phyloP scores from a whole-genome alignment of 1,284 basidiomycete genomes.

The Trichosporon ovoides region DNA sequence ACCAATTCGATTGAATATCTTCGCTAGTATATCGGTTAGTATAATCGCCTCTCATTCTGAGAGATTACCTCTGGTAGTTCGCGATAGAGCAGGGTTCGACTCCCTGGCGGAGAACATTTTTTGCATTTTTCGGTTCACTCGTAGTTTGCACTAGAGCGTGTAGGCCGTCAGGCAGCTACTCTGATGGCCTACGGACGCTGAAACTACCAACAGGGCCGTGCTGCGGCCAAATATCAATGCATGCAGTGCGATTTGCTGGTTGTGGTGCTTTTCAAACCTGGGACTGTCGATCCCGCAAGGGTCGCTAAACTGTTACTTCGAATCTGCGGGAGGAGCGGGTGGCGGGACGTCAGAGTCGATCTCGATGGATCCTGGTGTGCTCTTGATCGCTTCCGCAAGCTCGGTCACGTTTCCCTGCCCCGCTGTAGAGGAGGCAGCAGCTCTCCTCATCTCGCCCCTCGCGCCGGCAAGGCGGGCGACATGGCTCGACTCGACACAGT shows the following conservation, averaged over 20 bases:
- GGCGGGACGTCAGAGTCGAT: not conserved
- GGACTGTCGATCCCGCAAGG: too few species aligned
- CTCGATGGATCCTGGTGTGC: not conserved
- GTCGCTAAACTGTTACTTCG: too few species aligned
- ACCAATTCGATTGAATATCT: too few species aligned
- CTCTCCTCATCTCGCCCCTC: not conserved
- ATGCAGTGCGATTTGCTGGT: too few species aligned
- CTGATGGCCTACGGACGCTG: too few species aligned
- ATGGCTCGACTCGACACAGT: conserved; percentile 9
- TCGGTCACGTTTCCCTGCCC: not conserved
- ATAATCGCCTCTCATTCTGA: conserved; percentile 6
- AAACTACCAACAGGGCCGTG: too few species aligned
- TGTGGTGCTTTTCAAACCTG: too few species aligned
- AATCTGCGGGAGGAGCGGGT: too few species aligned
- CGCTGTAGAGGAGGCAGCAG: not conserved
- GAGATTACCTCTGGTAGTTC: not conserved
- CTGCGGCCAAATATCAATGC: too few species aligned
- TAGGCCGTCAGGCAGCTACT: too few species aligned
- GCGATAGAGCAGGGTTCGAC: conserved; percentile 6
- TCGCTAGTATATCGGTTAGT: conserved; percentile 7
- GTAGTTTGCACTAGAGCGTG: too few species aligned
- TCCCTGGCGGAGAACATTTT: conserved; percentile 4
- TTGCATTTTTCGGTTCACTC: not conserved
- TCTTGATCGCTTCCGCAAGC: not conserved
- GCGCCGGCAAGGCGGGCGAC: conserved; percentile 9